Conservation (phyloP, 176 grass and related monocot species). For the Oropetium thomaeum region DNA sequence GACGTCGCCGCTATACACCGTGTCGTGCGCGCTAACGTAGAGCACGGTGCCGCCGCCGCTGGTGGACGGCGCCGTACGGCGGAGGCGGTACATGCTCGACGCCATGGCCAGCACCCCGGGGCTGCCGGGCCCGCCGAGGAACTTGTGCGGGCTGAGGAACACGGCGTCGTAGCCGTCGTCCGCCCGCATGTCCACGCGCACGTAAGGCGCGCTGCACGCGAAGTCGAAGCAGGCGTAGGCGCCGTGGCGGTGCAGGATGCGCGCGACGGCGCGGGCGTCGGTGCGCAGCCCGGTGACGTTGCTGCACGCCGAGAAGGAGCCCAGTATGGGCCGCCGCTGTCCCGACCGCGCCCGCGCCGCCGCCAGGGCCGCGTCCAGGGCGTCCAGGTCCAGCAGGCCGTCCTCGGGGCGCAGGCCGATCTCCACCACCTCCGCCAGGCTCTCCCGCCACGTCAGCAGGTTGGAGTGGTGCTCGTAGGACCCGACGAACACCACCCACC, state of each 20-base stretch:
- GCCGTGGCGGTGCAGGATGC: slow-evolving; percentile 47
- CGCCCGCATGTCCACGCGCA: slow-evolving; percentile 56
- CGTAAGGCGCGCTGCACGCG: slow-evolving; percentile 73
- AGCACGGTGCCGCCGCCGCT: slow-evolving; percentile 69
- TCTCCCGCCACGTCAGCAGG: slow-evolving; percentile 74
- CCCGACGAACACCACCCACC: slow-evolving; percentile 68
- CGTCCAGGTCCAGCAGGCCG: slow-evolving; percentile 46
- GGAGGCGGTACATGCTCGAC: slow-evolving; percentile 59
- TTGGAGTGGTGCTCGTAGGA: slow-evolving; percentile 88
- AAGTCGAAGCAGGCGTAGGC: slow-evolving; percentile 87
- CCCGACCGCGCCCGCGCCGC: background rate
- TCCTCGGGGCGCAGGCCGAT: slow-evolving; percentile 26
- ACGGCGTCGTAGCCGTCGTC: slow-evolving; percentile 84
- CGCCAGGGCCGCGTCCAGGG: slow-evolving; percentile 34
- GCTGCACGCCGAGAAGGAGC: slow-evolving; percentile 77
- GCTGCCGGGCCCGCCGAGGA: slow-evolving; percentile 63
- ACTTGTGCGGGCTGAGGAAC: slow-evolving; percentile 80
- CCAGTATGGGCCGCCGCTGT: slow-evolving; percentile 46
- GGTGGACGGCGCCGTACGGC: slow-evolving; percentile 52
- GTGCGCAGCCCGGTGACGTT: slow-evolving; percentile 59
- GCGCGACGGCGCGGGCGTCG: slow-evolving; percentile 58
- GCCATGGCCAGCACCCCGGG: slow-evolving; percentile 68
- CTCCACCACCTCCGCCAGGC: slow-evolving; percentile 64
- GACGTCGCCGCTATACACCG: slow-evolving; percentile 54
- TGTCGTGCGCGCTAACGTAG: slow-evolving; percentile 78